phyloP scores from a whole-genome alignment of 257 asterid species.

The Solanum habrochaites region DNA sequence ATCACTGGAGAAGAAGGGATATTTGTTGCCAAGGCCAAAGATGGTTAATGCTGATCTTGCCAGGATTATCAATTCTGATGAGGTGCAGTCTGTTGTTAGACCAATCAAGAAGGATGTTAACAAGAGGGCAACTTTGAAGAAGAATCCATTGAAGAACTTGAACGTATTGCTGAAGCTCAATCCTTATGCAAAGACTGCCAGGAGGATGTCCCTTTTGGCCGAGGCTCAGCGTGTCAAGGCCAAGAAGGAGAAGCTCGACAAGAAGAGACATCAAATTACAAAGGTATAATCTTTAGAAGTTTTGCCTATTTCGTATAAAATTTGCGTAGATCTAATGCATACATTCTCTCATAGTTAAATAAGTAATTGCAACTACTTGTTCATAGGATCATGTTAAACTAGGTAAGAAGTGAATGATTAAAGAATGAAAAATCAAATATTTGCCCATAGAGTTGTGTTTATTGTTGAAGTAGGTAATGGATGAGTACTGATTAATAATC shows the following conservation, averaged over 20 bases:
- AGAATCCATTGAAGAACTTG: constrained; percentile 4
- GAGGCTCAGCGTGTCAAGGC: constrained; percentile 73
- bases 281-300: constrained; percentile 33
- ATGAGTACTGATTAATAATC: too few relatives aligned
- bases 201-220: constrained; percentile 79
- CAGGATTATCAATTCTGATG: constrained; percentile 77
- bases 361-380: neutral
- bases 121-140: constrained; percentile 12
- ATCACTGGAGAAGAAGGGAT: constrained; percentile 59
- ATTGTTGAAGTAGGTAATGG: neutral
- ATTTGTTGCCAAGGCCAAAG: constrained; percentile 57
- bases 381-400: neutral
- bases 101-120: constrained; percentile 63
- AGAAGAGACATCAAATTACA: constrained; percentile 56
- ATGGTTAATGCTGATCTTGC: constrained; percentile 86
- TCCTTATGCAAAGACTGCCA: constrained; percentile 61
- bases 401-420: neutral
- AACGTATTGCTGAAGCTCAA: constrained; percentile 51
- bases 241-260: constrained; percentile 57
- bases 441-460: neutral
- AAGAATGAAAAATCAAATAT: neutral
- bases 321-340: neutral
- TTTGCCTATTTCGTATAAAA: too few relatives aligned
- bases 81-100: constrained; percentile 78
- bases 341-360: neutral